phyloP scores from a whole-genome alignment of 257 asterid species.

The Capsicum rhomboideum region DNA sequence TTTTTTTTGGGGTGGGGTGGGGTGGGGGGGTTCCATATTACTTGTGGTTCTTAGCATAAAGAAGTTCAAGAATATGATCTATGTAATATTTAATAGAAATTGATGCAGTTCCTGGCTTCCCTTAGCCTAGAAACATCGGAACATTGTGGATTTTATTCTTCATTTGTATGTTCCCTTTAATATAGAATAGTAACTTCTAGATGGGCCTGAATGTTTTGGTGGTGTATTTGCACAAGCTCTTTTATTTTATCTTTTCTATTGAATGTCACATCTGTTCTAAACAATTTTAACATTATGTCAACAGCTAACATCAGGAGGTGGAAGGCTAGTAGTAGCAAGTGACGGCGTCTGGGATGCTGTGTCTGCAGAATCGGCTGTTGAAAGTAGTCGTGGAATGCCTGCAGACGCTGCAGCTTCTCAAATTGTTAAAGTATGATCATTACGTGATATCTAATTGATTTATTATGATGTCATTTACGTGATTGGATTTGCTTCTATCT shows the following conservation, averaged over 20 bases:
- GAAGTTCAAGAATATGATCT: neutral
- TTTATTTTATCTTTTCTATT: neutral
- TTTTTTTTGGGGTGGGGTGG: too few relatives aligned
- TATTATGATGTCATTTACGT: neutral
- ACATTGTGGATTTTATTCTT: neutral
- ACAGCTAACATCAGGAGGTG: slow-evolving; percentile 91
- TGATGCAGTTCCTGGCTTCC: neutral
- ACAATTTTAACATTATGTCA: slow-evolving; percentile 5
- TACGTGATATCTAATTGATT: neutral
- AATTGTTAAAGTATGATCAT: slow-evolving; percentile 59
- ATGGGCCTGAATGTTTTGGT: neutral
- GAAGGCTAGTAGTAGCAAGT: slow-evolving; percentile 84
- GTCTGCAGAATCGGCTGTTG: slow-evolving; percentile 80
- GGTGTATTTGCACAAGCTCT: neutral
- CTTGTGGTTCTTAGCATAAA: neutral
- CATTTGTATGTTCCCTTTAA: neutral
- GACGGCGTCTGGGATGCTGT: slow-evolving; percentile 99
- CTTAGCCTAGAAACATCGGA: neutral
- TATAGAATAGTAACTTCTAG: neutral
- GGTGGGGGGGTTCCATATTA: too few relatives aligned
- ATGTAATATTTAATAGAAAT: neutral
- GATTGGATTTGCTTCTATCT: neutral
- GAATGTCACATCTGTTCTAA: neutral
- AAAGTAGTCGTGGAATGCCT: slow-evolving; percentile 83
- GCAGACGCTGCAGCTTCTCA: slow-evolving; percentile 89